Evolutionary conservation across 2,329 filamentous ascomycete genomes (phyloP), one percentile per base, ranked within the genome.

Genomic region (Diaporthe ilicicola): DNA sequence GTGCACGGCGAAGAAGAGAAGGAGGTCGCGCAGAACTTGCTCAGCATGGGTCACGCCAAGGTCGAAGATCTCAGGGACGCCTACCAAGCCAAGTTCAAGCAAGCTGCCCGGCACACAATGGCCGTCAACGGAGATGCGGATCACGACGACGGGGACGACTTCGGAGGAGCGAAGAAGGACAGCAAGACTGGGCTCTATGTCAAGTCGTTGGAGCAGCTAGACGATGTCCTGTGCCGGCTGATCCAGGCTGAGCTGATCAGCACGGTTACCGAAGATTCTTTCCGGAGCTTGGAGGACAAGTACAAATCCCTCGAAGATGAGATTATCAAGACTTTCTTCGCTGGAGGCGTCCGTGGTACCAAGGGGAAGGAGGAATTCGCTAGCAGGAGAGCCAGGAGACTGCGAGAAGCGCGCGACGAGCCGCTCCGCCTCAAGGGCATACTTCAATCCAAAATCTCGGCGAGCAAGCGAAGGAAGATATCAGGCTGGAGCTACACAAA

Each of bases 31-130:
- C 90, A 93, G 75, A 92, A 91, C 37, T 83, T 98, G 51, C 83
- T 97, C 72, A 86, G 91, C 69, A 86, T 95, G 22, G 95, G 95
- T 1, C 93, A 96, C 82, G 92, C 92, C 37, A 90, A 89, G 77
- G 86, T 95, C 42, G 87, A 86, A 51, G 91, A 94, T 75, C 84
- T 95, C 53, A 86, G 86, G n/a, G 88, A 91, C 46, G 89, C 90
- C 22, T 93, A 91, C 76, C 76, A 78, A 69, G 78, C 79, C 50
- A 79, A 74, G 73, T 76, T 81, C 56, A 76, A 77, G 46, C 77
- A 75, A 27, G 75, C 74, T 24, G 75, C 76, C 59, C 73, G 74
- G 29, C 62, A 65, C 4, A 34, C 27, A n/a, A 67, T 46, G 24
- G 51, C 55, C 48, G 69, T 37, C 22, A 68, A 61, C 7, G 61